A percentile compares a stretch with the other conserved stretches of the same genome.
Evolutionary conservation across 805 yeast species (phyloP).

Genomic region (Schwanniomyces occidentalis): DNA sequence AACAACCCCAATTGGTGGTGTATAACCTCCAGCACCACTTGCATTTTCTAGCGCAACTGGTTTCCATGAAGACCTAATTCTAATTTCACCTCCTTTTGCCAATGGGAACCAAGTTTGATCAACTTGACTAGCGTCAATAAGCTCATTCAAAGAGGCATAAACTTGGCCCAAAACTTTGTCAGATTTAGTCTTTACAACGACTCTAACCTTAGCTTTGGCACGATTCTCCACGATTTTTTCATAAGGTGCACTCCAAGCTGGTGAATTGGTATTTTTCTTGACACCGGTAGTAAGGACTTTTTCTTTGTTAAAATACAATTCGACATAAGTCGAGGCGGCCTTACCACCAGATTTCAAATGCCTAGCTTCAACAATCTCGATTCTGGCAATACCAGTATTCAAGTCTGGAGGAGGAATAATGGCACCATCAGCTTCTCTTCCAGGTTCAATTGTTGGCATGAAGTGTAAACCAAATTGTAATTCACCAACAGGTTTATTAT

Average conservation of each 20-base stretch:
- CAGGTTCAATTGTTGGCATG: constrained; percentile 70
- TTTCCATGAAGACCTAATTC: constrained; percentile 75
- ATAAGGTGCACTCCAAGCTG: constrained; percentile 60
- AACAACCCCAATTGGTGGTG: constrained; percentile 93
- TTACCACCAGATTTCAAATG: constrained; percentile 46
- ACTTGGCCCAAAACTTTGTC: constrained; percentile 60
- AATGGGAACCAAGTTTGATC: constrained; percentile 79
- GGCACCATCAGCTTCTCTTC: constrained; percentile 75
- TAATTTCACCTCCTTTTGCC: constrained; percentile 71
- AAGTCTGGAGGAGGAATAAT: constrained; percentile 84
- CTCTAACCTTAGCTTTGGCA: constrained; percentile 65
- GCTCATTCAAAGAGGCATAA: constrained; percentile 56
- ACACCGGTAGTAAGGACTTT: constrained; percentile 56
- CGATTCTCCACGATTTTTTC: constrained; percentile 76
- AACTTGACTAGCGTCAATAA: constrained; percentile 76
- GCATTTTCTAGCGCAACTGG: constrained; percentile 75
- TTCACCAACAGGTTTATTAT: constrained; percentile 81
- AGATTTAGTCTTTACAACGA: constrained; percentile 64
- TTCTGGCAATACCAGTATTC: constrained; percentile 85
- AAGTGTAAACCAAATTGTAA: constrained; percentile 68
- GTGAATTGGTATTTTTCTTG: constrained; percentile 60
- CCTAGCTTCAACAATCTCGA: constrained; percentile 67
- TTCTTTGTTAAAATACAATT: constrained; percentile 66
- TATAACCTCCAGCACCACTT: constrained; percentile 73
- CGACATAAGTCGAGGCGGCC: constrained; percentile 62